Conservation (phyloP, 805 yeast genomes). For the Kodamaea leandrae region DNA sequence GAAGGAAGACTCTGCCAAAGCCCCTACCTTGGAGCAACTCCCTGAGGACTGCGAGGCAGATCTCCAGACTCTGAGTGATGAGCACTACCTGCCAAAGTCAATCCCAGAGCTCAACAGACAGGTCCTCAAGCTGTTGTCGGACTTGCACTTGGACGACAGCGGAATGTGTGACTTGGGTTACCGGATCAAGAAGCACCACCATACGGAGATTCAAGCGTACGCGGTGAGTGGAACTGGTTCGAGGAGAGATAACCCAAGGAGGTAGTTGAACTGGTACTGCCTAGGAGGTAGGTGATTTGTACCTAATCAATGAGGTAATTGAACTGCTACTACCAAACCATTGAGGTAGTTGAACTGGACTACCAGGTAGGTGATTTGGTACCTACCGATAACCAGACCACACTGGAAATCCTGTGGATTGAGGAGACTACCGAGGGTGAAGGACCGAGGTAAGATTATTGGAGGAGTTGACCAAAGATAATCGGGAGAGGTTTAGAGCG, state of each 20-base stretch:
- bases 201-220: conserved; percentile 35
- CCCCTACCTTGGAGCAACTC: conserved; percentile 6
- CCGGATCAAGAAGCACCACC: conserved; percentile 42
- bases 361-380: no score
- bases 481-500: no score
- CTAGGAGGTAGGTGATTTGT: no score
- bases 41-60: conserved; percentile 10
- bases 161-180: conserved; percentile 43
- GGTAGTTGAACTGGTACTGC: no score
- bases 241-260: conserved; percentile 12
- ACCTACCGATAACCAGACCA: no score
- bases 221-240: conserved; percentile 20
- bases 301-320: no score
- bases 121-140: conserved; percentile 13
- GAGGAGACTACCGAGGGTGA: no score
- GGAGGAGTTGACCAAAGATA: no score
- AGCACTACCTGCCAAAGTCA: conserved; percentile 7
- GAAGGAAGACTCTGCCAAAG: not conserved
- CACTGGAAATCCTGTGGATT: no score
- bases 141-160: conserved; percentile 21
- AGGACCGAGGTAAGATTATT: no score
- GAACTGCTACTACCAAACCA: no score
- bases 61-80: conserved; percentile 1
- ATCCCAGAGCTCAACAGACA: conserved; percentile 7
- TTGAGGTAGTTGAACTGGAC: no score